Evolutionary conservation across 1,284 basidiomycete genomes (phyloP), one percentile per base, ranked within the genome.

Genomic region (Blastosporella zonata): DNA sequence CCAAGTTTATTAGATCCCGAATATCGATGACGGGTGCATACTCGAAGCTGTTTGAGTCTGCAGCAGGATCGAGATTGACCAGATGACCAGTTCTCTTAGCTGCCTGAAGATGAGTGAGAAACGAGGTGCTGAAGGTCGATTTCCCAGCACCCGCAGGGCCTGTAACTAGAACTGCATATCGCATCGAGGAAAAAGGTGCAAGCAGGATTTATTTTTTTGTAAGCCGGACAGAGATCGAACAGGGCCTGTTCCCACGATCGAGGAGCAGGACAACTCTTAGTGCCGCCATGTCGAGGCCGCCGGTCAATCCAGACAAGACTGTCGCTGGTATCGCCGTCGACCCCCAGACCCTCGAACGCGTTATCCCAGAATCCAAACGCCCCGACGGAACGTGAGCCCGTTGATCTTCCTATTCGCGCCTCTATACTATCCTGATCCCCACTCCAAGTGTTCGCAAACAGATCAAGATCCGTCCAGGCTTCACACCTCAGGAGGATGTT

Each of bases 81-180:
- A 98, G 84, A 73, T 99, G 94, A 0, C 87, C 89, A 1, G 85
- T 84, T 6, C 97, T 82, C 53, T 85, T 90, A 39, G 93, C 77
- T 0, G 90, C 81, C 53, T 82, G 84, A 4, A 98, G 84, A 71
- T 99, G 96, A 2, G 92, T 94, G 53, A 99, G 81, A 59, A 99
- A 82, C 0, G 93, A 83, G 2, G 81, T 77, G 62, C 91, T 91
- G 64, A 99, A 97, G 0, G 97, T 99, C 0, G 94, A 94, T 74
- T 99, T 99, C 53, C 97, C 97, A 6, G 96, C 93, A 34, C 97
- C 97, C 0, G 97, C 97, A 43, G 97, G 96, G 27, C 93, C 93
- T 47, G 88, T 87, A 43, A 88, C 78, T 36, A 96, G 79, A 22
- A 94, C 87, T 6, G 92, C 92, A 75, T 96, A 95, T 52, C 92